Evolutionary conservation across 441 rosid species (phyloP), one percentile per base, ranked within the genome.

Genomic region (Erodium moschatum): DNA sequence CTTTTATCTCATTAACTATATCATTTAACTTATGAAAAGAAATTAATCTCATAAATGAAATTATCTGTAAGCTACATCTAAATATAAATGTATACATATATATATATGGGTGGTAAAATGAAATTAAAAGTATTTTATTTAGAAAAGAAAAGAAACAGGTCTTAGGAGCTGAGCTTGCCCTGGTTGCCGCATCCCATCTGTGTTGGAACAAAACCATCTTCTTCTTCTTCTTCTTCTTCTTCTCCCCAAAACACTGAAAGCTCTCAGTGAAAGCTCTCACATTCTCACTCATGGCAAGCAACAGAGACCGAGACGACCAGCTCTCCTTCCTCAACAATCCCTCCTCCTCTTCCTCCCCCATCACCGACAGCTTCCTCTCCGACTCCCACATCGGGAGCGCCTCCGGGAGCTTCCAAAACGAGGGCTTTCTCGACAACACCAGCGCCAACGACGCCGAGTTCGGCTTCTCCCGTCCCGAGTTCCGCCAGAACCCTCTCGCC

Each of bases 391-490:
- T 31, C 35, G 35, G 35, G 0, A 31, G 35, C 69, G 88, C 85
- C 68, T 84, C 96, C 56, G 90, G 89, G 3, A 91, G 99, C 75
- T 31, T 31, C 35, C 35, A 31, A 54, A 87, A 83, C 77, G 97
- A 91, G 52, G 81, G 85, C 62, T 82, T 86, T 46, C 81, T 84
- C 66, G 71, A 69, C 58, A 78, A 80, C 15, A 72, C 74, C 62
- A 80, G 67, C 18, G 67, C 38, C 69, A 74, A 68, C 62, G 96
- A 89, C 70, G 75, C 81, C 2, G 98, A 88, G 81, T 86, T 78
- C 67, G 97, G 99, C 31, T 91, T 91, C 81, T 80, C 86, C 31
- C 85, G 97, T 74, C 79, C 89, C 46, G 97, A 89, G 68, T 91
- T 91, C 83, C 77, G 92, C 65, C 81, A 79, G 68, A 78, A 65